Evolutionary conservation across 2,329 filamentous ascomycete genomes (phyloP).

Genomic region (Fusarium bulbicola): DNA sequence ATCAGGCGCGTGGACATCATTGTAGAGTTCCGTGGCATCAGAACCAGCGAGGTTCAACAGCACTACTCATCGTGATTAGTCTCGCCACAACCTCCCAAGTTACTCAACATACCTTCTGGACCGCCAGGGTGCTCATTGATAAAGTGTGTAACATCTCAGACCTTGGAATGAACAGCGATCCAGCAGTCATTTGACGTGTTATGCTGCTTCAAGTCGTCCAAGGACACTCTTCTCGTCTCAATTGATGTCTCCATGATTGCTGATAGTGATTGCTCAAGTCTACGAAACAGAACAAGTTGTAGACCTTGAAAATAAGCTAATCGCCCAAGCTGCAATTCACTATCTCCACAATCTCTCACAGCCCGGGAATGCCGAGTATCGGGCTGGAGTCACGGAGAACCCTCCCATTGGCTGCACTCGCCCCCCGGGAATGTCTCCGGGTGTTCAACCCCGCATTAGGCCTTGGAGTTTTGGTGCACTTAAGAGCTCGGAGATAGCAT

Average conservation of each 20-base stretch:
- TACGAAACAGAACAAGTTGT: no score
- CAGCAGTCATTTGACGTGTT: slow-evolving; percentile 63
- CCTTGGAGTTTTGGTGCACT: neutral
- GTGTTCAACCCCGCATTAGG: neutral
- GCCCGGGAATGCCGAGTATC: neutral
- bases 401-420: neutral
- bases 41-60: slow-evolving; percentile 61
- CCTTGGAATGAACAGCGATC: slow-evolving; percentile 73
- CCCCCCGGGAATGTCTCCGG: slow-evolving; percentile 1
- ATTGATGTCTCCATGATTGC: slow-evolving; percentile 19
- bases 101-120: slow-evolving; percentile 39
- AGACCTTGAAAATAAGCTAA: slow-evolving; percentile 18
- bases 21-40: slow-evolving; percentile 63
- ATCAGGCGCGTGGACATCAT: slow-evolving; percentile 57
- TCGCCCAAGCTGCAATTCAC: neutral
- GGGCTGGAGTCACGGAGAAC: slow-evolving; percentile 1
- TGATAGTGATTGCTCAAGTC: no score
- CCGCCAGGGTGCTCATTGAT: slow-evolving; percentile 54
- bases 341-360: neutral
- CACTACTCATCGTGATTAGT: slow-evolving; percentile 45
- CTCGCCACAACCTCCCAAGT: fast-evolving
- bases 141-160: slow-evolving; percentile 77
- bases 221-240: slow-evolving; percentile 11
- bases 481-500: slow-evolving; percentile 12
- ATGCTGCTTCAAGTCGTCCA: slow-evolving; percentile 57